Evolutionary conservation across 768 basidiomycete genomes (phyloP), one percentile per base, ranked within the genome.

Genomic region (Tricholoma matsutake): DNA sequence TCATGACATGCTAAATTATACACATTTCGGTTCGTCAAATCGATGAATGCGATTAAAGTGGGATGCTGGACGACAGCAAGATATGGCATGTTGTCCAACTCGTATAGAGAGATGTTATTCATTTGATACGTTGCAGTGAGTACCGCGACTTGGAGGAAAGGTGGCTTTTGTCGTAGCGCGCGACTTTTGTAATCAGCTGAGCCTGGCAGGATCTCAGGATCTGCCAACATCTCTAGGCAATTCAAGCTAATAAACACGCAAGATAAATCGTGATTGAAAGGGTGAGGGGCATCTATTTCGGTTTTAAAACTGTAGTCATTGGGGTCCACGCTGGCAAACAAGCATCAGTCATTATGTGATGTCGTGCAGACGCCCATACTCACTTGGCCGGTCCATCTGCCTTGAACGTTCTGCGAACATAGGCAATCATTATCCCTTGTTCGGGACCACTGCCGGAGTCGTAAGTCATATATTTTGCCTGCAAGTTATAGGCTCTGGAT

Each of bases 381-480:
- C 59, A 63, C 64, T 63, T 62, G 20, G 51, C 43, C 14, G 56
- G 58, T 14, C 47, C 68, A 22, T 67, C 72, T 31, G 67, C 60
- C 54, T 67, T 63, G 58, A 73, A 77, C 22, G 68, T 75, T 51
- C 83, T 72, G 9, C 79, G 75, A 2, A 79, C 68, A 67, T 80
- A 87, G 0, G 83, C 80, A 22, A 89, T 81, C 71, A 84, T 79
- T 41, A 90, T 82, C 6, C 84, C 86, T 18, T 67, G 74, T 66
- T 64, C 68, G 10, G 51, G 51, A 9, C 51, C 51, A 53, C n/a
- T 32, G n/a, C 51, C 51, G 54, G 61, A 80, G 63, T 67, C 71
- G 67, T 78, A 72, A 20, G 73, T 75, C 78, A 85, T 80, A 64
- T 87, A 89, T 66, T 83, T 84, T 25, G 86, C 88, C 63, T 83